phyloP scores from a whole-genome alignment of 495 filamentous ascomycete species.

The Aspergillus conjunctus region DNA sequence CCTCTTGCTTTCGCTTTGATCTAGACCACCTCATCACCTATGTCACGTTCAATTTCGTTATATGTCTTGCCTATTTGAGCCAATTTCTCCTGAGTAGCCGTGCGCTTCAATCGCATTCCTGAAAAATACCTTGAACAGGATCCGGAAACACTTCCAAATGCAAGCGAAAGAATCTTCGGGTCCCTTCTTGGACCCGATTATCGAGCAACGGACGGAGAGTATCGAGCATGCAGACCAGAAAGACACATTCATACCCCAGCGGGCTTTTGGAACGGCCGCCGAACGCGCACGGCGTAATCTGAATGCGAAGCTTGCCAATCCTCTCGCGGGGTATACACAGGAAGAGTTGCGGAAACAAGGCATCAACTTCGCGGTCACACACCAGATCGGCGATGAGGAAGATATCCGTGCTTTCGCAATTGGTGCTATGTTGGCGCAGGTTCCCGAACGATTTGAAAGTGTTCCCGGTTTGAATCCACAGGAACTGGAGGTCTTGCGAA shows the following conservation, averaged over 20 bases:
- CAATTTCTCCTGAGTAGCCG: not conserved
- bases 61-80: not conserved
- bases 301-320: conserved; percentile 68
- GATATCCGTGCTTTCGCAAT: conserved; percentile 71
- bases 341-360: conserved; percentile 63
- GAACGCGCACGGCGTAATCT: conserved; percentile 55
- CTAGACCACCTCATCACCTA: not conserved
- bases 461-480: conserved; percentile 56
- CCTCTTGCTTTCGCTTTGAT: not conserved
- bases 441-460: conserved; percentile 54
- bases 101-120: not conserved
- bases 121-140: not conserved
- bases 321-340: conserved; percentile 63
- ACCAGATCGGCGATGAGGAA: conserved; percentile 60
- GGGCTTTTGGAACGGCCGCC: conserved; percentile 41
- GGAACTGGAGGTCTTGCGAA: conserved; percentile 59
- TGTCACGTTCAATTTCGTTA: not conserved
- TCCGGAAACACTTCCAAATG: not conserved
- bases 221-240: conserved; percentile 22
- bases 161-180: conserved; percentile 22
- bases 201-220: conserved; percentile 18
- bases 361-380: conserved; percentile 63
- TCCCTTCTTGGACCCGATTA: conserved; percentile 13
- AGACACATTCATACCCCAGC: conserved; percentile 30
- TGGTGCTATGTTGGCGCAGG: conserved; percentile 71